phyloP scores from a whole-genome alignment of 225 moss, liverwort and hornwort species.

The Anthoceros angustus region DNA sequence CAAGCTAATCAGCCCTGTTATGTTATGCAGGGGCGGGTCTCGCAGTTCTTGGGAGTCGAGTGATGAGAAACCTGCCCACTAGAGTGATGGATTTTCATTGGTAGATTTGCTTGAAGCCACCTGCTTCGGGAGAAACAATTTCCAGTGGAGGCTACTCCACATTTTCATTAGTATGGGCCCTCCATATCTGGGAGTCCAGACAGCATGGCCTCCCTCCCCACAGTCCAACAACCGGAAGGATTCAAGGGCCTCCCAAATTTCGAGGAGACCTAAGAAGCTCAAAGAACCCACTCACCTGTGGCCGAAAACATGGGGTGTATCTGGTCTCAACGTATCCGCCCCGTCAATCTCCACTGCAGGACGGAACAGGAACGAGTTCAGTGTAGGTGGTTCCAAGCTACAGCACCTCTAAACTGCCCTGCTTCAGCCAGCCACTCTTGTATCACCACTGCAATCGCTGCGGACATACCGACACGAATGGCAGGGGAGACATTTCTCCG shows the following conservation, averaged over 20 bases:
- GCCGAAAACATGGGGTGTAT: conserved; percentile 33
- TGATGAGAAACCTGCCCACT: too few relatives aligned
- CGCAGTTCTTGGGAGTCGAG: too few relatives aligned
- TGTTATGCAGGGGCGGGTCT: too few relatives aligned
- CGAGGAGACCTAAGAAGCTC: not conserved
- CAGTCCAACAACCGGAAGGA: conserved; percentile 5
- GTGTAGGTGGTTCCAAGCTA: not conserved
- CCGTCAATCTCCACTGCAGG: conserved; percentile 50
- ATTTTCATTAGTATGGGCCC: conserved; percentile 75
- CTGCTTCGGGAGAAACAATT: too few relatives aligned
- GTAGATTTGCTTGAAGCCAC: too few relatives aligned
- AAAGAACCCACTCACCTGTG: conserved; percentile 24
- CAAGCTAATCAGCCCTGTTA: too few relatives aligned
- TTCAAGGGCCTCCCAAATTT: not conserved
- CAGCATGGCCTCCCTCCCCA: conserved; percentile 68
- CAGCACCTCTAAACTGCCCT: not conserved
- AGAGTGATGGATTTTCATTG: too few relatives aligned
- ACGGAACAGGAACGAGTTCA: not conserved
- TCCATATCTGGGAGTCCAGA: conserved; percentile 63
- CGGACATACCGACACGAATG: conserved; percentile 54
- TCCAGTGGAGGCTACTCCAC: conserved; percentile 21
- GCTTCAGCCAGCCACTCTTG: not conserved
- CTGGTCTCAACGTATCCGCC: conserved; percentile 45
- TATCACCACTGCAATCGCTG: not conserved
- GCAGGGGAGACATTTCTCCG: conserved; percentile 55